Percentiles rank a stretch among this genome's conserved stretches.
These are phyloP conservation scores for Tricholoma sp. DNA, from an alignment of 768 basidiomycete species.

Conservation along the genomic window DNA sequence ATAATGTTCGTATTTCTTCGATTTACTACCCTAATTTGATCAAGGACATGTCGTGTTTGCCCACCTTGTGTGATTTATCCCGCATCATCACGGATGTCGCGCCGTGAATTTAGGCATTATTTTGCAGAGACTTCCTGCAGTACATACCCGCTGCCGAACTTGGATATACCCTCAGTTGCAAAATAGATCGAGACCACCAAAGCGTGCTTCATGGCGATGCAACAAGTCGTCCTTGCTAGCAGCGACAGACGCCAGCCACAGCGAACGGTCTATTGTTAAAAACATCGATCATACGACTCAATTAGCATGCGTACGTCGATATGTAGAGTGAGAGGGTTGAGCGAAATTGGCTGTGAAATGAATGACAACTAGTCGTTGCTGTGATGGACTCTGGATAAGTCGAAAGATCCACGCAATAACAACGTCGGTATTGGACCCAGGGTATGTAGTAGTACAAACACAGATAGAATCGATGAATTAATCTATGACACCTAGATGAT, in stretches of 20 bases:
- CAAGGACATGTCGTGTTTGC: not conserved
- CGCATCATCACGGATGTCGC: not conserved
- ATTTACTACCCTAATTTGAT: not conserved
- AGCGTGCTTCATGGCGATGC: too few relatives aligned
- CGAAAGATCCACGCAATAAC: not conserved
- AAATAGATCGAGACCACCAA: too few relatives aligned
- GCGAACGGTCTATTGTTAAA: too few relatives aligned
- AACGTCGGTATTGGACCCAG: not conserved
- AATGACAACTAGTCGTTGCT: not conserved
- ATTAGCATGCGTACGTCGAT: too few relatives aligned
- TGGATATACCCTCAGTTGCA: too few relatives aligned
- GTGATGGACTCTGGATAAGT: not conserved
- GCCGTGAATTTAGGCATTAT: not conserved
- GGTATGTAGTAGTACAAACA: not conserved
- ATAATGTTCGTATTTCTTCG: not conserved
- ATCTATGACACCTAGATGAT: conserved; percentile 92
- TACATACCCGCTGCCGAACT: too few relatives aligned
- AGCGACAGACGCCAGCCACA: too few relatives aligned
- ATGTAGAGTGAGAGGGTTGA: too few relatives aligned
- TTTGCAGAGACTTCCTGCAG: too few relatives aligned
- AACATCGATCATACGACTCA: too few relatives aligned
- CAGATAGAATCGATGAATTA: conserved; percentile 20
- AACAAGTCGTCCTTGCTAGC: too few relatives aligned
- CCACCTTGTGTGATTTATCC: not conserved
- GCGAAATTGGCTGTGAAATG: not conserved